Conservation (phyloP, 371 early-diverging fungal genomes). For the Mortierella sp. region DNA sequence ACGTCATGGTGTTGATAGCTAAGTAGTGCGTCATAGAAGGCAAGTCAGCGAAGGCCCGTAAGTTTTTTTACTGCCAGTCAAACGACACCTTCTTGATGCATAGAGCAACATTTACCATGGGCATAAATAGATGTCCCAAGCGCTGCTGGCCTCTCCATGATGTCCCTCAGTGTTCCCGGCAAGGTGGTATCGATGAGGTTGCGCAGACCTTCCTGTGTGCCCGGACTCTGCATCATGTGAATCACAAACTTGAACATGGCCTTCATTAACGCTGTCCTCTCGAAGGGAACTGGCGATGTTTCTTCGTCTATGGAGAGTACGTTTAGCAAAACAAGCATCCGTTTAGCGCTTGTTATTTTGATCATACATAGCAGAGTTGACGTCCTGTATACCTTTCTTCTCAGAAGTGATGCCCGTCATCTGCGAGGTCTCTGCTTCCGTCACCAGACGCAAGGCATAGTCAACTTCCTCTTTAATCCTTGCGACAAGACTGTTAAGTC, state of each 20-base stretch:
- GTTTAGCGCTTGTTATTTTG: too few species aligned
- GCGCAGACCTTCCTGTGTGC: slow-evolving; percentile 89
- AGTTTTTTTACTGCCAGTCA: too few species aligned
- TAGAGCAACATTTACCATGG: slow-evolving; percentile 58
- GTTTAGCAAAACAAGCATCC: too few species aligned
- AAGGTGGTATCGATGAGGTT: slow-evolving; percentile 94
- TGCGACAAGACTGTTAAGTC: slow-evolving; percentile 79
- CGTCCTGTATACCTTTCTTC: background rate
- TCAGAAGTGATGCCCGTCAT: slow-evolving; percentile 56
- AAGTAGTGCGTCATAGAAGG: slow-evolving; percentile 22
- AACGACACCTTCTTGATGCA: background rate
- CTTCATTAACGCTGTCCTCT: slow-evolving; percentile 76
- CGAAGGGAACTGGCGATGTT: slow-evolving; percentile 59
- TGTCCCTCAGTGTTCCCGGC: slow-evolving; percentile 76
- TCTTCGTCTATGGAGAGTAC: slow-evolving; percentile 51
- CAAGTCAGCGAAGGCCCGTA: too few species aligned
- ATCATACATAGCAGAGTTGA: background rate
- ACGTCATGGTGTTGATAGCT: slow-evolving; percentile 93
- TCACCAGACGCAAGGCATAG: slow-evolving; percentile 55
- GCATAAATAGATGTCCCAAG: slow-evolving; percentile 85
- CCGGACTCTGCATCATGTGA: slow-evolving; percentile 93
- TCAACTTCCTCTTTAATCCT: slow-evolving; percentile 82
- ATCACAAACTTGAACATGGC: slow-evolving; percentile 91
- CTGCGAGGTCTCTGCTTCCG: slow-evolving; percentile 35
- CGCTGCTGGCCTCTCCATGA: slow-evolving; percentile 76